Base-by-base conservation (phyloP, 768 basidiomycete genomes). In the Boletus sp. region DNA sequence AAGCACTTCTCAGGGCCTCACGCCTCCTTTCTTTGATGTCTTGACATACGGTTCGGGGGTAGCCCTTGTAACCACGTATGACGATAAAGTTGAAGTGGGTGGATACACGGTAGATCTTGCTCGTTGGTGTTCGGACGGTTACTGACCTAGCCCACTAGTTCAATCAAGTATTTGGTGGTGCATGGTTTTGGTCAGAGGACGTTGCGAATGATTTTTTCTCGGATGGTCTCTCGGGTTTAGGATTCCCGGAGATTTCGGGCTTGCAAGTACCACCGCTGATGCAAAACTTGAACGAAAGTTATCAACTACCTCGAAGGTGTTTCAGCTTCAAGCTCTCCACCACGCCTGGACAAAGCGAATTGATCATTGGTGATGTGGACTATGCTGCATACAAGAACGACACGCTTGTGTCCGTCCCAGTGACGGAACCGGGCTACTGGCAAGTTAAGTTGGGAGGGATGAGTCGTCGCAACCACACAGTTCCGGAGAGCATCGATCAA, bases 261-360 rank as follows among this genome's bases (percentile, higher is more conserved):
- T 72, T 73, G 54, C 34, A 48, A 17, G 58, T 56, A 1, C 57
- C 58, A n/a, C 68, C 77, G 0, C 55, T 77, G 29, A 75, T 80
- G 60, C 69, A 79, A 39, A 74, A 71, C 23, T 71, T 82, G 34
- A 70, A 77, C 40, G 57, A 68, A 23, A 59, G 68, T n/a, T 51
- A 70, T 21, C 25, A 46, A 23, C 47, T 63, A 6, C 47, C 56
- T 25, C 17, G 29, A 25, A 37, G 25, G 3, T 64, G 69, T 53
- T 79, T 83, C 62, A 70, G 75, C 29, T 79, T 84, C 67, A 78
- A 76, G 67, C 63, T 83, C 15, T 68, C 73, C 32, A 54, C 63
- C 3, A 50, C 45, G 10, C n/a, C 43, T 32, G 60, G 54, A 33
- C 19, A 39, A 37, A 66, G 66, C 47, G 47, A 58, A 25, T 6